These are phyloP conservation scores for Kwoniella botswanensis DNA, from an alignment of 768 basidiomycete species.

Conservation along the genomic window DNA sequence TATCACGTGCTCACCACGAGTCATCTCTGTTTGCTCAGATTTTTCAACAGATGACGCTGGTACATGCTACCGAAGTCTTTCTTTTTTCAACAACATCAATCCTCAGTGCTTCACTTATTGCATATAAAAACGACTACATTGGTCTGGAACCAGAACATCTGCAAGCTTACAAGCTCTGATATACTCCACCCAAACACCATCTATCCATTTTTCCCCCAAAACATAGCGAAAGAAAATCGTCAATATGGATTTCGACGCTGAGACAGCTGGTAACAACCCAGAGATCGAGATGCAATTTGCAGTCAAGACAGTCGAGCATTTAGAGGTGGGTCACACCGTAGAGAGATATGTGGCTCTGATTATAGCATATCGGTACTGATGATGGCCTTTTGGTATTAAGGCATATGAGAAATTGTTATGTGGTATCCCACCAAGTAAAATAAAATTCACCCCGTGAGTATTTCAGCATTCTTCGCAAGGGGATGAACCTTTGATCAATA, in stretches of 20 bases:
- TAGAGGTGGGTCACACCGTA: slow-evolving; percentile 66
- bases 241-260: slow-evolving; percentile 70
- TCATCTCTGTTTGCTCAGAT: background rate
- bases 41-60: slow-evolving; percentile 11
- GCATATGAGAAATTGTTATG: slow-evolving; percentile 94
- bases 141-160: background rate
- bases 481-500: too few species aligned
- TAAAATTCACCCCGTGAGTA: slow-evolving; percentile 79
- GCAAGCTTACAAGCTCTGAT: background rate
- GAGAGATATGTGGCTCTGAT: background rate
- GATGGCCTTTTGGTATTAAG: slow-evolving; percentile 59
- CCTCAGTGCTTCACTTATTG: background rate
- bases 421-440: slow-evolving; percentile 73
- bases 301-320: slow-evolving; percentile 94
- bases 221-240: background rate
- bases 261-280: slow-evolving; percentile 86
- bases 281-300: slow-evolving; percentile 99
- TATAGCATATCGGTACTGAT: background rate
- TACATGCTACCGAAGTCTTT: background rate
- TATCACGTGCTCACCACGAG: background rate
- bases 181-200: too few species aligned
- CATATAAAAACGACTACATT: background rate
- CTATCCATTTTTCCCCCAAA: background rate
- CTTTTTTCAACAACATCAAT: background rate
- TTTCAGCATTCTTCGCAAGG: background rate